These are phyloP conservation scores for Haplosporangium gracile DNA, from an alignment of 192 early-diverging fungal genomes.

Conservation along the genomic window DNA sequence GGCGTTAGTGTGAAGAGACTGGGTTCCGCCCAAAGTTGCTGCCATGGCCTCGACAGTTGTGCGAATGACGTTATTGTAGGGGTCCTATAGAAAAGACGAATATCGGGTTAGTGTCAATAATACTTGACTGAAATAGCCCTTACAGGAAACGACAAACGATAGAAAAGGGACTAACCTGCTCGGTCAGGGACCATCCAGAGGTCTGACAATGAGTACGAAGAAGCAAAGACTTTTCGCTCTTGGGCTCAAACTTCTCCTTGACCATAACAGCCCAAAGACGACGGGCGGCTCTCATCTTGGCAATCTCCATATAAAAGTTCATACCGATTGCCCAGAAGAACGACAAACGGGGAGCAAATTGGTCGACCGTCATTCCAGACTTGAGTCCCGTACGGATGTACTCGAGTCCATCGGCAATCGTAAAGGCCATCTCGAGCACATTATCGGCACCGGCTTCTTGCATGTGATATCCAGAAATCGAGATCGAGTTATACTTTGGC, in stretches of 20 bases:
- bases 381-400: slow-evolving; percentile 81
- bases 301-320: slow-evolving; percentile 98
- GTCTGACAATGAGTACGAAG: slow-evolving; percentile 93
- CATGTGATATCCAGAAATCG: slow-evolving; percentile 96
- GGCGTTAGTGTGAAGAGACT: slow-evolving; percentile 94
- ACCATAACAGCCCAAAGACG: slow-evolving; percentile 87
- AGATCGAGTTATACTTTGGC: slow-evolving; percentile 96
- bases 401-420: slow-evolving; percentile 90
- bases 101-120: too few relatives aligned
- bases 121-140: background rate
- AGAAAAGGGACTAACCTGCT: slow-evolving; percentile 66
- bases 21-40: slow-evolving; percentile 91
- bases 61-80: slow-evolving; percentile 91
- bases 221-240: slow-evolving; percentile 82
- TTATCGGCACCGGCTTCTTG: slow-evolving; percentile 93
- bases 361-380: slow-evolving; percentile 89
- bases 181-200: slow-evolving; percentile 92
- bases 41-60: slow-evolving; percentile 94
- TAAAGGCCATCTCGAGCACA: slow-evolving; percentile 93
- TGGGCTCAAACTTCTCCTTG: slow-evolving; percentile 88
- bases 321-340: slow-evolving; percentile 95
- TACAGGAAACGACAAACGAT: background rate
- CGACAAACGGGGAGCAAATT: slow-evolving; percentile 90
- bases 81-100: slow-evolving; percentile 63
- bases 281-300: slow-evolving; percentile 89